Conservation (phyloP, 2,329 filamentous ascomycete species). For the Trichoderma koningii region DNA sequence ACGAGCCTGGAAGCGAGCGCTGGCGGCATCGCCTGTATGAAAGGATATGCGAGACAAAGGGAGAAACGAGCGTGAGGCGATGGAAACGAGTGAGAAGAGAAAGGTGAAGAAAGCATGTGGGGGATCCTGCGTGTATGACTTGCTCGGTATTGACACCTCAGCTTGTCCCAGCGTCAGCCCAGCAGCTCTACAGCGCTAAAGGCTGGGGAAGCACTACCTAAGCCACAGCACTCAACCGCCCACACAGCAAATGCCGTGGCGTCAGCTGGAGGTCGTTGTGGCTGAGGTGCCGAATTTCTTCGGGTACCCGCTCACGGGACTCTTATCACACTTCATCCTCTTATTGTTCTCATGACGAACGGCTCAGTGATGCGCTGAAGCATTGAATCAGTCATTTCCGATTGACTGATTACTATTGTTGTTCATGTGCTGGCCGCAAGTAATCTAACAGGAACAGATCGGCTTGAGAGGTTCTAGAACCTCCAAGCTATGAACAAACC, state of each 20-base stretch:
- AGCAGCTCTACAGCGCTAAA: neutral
- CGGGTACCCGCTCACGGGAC: conserved; percentile 27
- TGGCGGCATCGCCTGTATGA: conserved; percentile 21
- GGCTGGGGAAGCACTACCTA: neutral
- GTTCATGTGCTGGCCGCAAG: neutral
- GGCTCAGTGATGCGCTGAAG: neutral
- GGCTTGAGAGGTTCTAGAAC: neutral
- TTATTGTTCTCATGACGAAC: conserved; percentile 16
- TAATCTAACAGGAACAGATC: too few relatives aligned
- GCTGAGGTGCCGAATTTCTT: neutral
- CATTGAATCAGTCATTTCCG: neutral
- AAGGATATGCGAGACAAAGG: neutral
- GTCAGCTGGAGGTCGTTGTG: conserved; percentile 20
- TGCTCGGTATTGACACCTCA: conserved; percentile 27
- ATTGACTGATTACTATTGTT: neutral
- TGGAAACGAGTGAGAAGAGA: neutral
- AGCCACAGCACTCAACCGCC: neutral
- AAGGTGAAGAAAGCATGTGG: conserved; percentile 26
- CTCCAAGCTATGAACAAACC: conserved; percentile 20
- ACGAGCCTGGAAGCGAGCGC: conserved; percentile 4
- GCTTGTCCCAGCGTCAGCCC: conserved; percentile 19
- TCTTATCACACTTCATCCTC: conserved; percentile 1
- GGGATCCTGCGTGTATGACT: conserved; percentile 25
- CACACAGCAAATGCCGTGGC: conserved; percentile 15
- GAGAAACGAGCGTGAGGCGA: neutral